Conservation (phyloP, 1,139 yeast genomes). For the Eremothecium coryli region DNA sequence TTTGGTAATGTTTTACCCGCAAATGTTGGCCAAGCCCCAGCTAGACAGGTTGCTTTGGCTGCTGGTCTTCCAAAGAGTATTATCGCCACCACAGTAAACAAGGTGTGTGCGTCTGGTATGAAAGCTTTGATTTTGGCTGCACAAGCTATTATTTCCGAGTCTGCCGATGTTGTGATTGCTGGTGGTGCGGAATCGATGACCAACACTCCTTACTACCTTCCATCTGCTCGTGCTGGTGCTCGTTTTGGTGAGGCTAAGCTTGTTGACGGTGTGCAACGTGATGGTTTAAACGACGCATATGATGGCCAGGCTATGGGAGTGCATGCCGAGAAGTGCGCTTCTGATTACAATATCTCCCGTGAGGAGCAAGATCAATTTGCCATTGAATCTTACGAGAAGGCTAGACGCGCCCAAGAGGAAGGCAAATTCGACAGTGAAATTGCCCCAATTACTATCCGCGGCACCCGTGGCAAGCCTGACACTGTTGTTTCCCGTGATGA, state of each 20-base stretch:
- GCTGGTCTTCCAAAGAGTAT: constrained; percentile 75
- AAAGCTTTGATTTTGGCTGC: constrained; percentile 86
- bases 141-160: constrained; percentile 79
- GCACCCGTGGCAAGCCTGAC: constrained; percentile 89
- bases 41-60: constrained; percentile 90
- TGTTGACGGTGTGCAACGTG: constrained; percentile 83
- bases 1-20: constrained; percentile 94
- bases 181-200: constrained; percentile 99
- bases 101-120: constrained; percentile 96
- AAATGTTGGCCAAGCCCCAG: constrained; percentile 94
- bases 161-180: constrained; percentile 85
- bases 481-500: constrained; percentile 59
- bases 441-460: constrained; percentile 79
- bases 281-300: constrained; percentile 88
- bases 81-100: constrained; percentile 85
- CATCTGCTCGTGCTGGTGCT: constrained; percentile 76
- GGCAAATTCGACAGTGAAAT: constrained; percentile 80
- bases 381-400: constrained; percentile 60
- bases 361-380: constrained; percentile 70
- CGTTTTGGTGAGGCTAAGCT: constrained; percentile 74
- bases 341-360: constrained; percentile 53
- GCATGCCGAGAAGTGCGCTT: constrained; percentile 93
- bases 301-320: constrained; percentile 86
- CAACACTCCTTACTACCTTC: constrained; percentile 88
- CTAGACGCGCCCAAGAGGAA: constrained; percentile 64